Conservation (phyloP, 2,329 filamentous ascomycete genomes). For the Orbilia javanica region DNA sequence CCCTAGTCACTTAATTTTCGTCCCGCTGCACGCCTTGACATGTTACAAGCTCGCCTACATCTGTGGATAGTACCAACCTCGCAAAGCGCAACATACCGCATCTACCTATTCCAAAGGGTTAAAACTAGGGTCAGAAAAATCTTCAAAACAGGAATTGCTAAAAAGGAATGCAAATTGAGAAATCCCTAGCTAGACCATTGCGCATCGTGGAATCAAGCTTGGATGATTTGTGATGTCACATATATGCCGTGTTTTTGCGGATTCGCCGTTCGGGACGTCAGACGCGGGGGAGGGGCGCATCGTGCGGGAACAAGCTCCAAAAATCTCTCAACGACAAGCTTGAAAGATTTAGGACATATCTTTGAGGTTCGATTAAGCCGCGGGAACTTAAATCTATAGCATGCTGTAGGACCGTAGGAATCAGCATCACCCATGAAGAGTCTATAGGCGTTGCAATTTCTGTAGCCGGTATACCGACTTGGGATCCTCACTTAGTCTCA, state of each 20-base stretch:
- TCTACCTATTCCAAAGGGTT: neutral
- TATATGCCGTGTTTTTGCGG: slow-evolving; percentile 16
- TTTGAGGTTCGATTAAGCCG: neutral
- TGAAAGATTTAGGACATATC: neutral
- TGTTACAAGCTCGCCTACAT: slow-evolving; percentile 3
- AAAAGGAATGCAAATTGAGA: slow-evolving; percentile 9
- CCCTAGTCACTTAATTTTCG: slow-evolving; percentile 6
- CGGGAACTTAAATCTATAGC: neutral
- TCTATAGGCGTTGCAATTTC: neutral
- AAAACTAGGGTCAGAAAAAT: neutral
- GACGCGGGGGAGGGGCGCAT: slow-evolving; percentile 23
- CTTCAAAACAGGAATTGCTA: neutral
- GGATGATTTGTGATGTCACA: slow-evolving; percentile 20
- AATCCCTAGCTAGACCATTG: neutral
- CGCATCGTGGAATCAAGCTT: slow-evolving; percentile 14
- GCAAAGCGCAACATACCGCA: neutral
- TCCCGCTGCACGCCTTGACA: slow-evolving; percentile 3
- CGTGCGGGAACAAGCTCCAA: neutral
- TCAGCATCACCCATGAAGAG: neutral
- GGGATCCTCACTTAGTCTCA: neutral
- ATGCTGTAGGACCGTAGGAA: neutral
- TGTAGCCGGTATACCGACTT: neutral
- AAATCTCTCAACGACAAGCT: neutral
- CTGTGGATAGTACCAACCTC: slow-evolving; percentile 15
- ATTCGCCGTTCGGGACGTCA: slow-evolving; percentile 28